phyloP scores from a whole-genome alignment of 2,329 filamentous ascomycete species.

The Aaosphaeria pasadenensis region DNA sequence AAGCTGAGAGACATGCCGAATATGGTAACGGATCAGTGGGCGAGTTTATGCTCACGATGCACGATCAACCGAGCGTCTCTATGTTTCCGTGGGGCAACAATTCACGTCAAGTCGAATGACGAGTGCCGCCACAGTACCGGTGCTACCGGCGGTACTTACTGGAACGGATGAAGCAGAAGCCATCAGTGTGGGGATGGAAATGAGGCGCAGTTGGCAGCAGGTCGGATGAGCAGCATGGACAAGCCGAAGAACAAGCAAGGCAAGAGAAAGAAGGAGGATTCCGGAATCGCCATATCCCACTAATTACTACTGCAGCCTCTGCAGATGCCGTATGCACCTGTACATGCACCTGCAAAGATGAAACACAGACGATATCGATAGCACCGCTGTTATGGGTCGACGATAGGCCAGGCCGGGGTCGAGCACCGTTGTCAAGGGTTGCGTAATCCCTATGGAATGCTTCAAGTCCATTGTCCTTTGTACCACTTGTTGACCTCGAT shows the following conservation, averaged over 20 bases:
- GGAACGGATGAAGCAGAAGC: too few species aligned
- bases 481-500: slow-evolving; percentile 22
- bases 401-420: slow-evolving; percentile 23
- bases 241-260: background rate
- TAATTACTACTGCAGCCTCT: slow-evolving; percentile 4
- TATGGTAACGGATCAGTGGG: slow-evolving; percentile 6
- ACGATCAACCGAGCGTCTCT: slow-evolving; percentile 9
- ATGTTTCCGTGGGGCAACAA: slow-evolving; percentile 9
- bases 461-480: slow-evolving; percentile 16
- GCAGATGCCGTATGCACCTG: slow-evolving; percentile 32
- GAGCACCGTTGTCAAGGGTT: slow-evolving; percentile 10
- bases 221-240: background rate
- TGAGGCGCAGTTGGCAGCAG: slow-evolving; percentile 26
- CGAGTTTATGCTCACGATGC: slow-evolving; percentile 20
- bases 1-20: slow-evolving; percentile 25
- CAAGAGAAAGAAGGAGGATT: slow-evolving; percentile 15
- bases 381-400: slow-evolving; percentile 19
- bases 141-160: too few species aligned
- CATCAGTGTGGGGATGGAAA: too few species aligned
- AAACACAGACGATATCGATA: slow-evolving; percentile 27
- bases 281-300: slow-evolving; percentile 7
- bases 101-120: slow-evolving; percentile 13
- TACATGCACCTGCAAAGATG: background rate
- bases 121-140: slow-evolving; percentile 20
- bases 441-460: slow-evolving; percentile 21